phyloP scores from a whole-genome alignment of 352 stramenopile genomes.

The Peronospora destructor region DNA sequence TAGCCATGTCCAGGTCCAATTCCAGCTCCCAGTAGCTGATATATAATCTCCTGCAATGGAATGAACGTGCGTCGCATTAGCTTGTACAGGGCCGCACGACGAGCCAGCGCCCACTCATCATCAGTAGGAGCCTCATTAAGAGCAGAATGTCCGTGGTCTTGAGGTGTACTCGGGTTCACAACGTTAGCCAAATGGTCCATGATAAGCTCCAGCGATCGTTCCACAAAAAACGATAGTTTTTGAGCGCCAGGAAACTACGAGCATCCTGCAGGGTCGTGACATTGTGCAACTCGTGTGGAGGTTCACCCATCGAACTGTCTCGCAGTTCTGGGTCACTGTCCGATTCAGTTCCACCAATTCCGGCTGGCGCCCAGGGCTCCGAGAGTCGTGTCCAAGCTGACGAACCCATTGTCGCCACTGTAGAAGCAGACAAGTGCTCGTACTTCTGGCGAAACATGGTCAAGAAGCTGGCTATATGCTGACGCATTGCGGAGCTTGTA shows the following conservation, averaged over 20 bases:
- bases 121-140: slow-evolving; percentile 24
- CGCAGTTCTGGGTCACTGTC: slow-evolving; percentile 29
- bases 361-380: slow-evolving; percentile 21
- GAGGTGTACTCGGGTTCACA: slow-evolving; percentile 14
- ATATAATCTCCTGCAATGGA: slow-evolving; percentile 60
- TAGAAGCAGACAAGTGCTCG: slow-evolving; percentile 12
- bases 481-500: slow-evolving; percentile 31
- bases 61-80: slow-evolving; percentile 61
- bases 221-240: slow-evolving; percentile 74
- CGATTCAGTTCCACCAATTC: slow-evolving; percentile 11
- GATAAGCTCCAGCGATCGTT: slow-evolving; percentile 46
- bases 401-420: slow-evolving; percentile 7
- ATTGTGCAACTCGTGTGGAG: slow-evolving; percentile 26
- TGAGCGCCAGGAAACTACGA: slow-evolving; percentile 49
- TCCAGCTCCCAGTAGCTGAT: slow-evolving; percentile 42
- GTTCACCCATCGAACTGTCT: slow-evolving; percentile 20
- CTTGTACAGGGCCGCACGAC: slow-evolving; percentile 48
- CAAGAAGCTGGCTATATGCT: slow-evolving; percentile 39
- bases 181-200: slow-evolving; percentile 36
- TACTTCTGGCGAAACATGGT: slow-evolving; percentile 55
- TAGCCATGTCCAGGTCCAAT: slow-evolving; percentile 13
- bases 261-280: slow-evolving; percentile 42
- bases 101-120: slow-evolving; percentile 47
- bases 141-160: slow-evolving; percentile 13
- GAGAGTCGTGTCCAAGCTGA: slow-evolving; percentile 31